These are phyloP conservation scores for Chiua virens DNA, from an alignment of 768 basidiomycete species.

Conservation along the genomic window DNA sequence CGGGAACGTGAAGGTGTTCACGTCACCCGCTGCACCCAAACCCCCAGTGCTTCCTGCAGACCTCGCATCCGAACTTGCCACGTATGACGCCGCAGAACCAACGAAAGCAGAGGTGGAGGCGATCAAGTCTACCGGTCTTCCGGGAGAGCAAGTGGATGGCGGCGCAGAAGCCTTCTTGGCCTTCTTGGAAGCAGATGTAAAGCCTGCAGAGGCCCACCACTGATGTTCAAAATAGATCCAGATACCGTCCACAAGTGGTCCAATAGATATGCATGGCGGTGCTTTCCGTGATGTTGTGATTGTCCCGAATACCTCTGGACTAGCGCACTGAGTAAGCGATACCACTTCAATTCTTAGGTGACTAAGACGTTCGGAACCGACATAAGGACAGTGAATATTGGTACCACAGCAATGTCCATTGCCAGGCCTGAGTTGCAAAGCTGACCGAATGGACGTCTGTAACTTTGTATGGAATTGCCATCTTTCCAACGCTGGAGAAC, in stretches of 20 bases:
- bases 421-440: too few relatives aligned
- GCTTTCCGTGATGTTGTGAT: background rate
- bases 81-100: constrained; percentile 85
- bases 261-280: constrained; percentile 17
- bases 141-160: constrained; percentile 23
- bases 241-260: background rate
- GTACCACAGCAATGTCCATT: background rate
- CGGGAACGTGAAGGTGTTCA: constrained; percentile 81
- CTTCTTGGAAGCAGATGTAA: constrained; percentile 81
- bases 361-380: background rate
- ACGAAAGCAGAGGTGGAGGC: constrained; percentile 45
- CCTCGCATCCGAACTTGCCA: constrained; percentile 83
- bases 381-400: background rate
- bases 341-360: background rate
- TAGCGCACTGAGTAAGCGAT: background rate
- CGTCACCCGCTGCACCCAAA: constrained; percentile 70
- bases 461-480: too few relatives aligned
- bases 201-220: constrained; percentile 62
- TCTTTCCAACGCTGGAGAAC: too few relatives aligned
- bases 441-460: too few relatives aligned
- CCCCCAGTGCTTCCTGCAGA: constrained; percentile 76
- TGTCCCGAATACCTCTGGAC: background rate
- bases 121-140: constrained; percentile 26
- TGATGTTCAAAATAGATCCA: constrained; percentile 25
- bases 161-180: constrained; percentile 77